phyloP scores from a whole-genome alignment of 805 yeast species.

The Maudiozyma barnettii region DNA sequence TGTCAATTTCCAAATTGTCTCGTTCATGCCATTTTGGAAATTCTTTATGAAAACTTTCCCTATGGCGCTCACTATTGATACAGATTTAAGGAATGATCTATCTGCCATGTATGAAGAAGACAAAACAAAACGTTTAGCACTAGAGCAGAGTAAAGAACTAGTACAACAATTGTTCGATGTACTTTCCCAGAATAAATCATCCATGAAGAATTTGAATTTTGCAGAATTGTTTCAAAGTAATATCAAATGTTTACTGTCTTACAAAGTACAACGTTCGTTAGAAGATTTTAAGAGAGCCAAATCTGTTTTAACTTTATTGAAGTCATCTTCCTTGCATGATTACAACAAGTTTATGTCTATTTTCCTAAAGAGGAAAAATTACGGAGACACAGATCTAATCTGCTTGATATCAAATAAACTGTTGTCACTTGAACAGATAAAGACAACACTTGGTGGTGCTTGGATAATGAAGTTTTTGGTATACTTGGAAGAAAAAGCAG shows the following conservation, averaged over 20 bases:
- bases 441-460: constrained; percentile 15
- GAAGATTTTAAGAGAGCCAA: constrained; percentile 9
- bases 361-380: constrained; percentile 24
- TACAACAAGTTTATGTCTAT: constrained; percentile 27
- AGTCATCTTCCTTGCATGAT: constrained; percentile 16
- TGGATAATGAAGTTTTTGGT: constrained; percentile 11
- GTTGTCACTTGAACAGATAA: constrained; percentile 21
- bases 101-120: constrained; percentile 24
- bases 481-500: not conserved
- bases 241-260: constrained; percentile 14
- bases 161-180: constrained; percentile 9
- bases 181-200: not conserved
- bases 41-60: constrained; percentile 26
- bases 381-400: constrained; percentile 14
- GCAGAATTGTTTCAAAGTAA: constrained; percentile 26
- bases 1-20: constrained; percentile 15
- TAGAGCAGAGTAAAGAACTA: constrained; percentile 14
- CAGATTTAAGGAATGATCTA: constrained; percentile 20
- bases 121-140: constrained; percentile 15
- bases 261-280: not conserved
- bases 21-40: constrained; percentile 28
- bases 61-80: constrained; percentile 22
- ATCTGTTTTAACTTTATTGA: constrained; percentile 16
- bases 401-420: constrained; percentile 20
- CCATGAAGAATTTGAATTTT: constrained; percentile 7